Percentiles rank a stretch among this genome's conserved stretches.
Evolutionary conservation across 2,329 filamentous ascomycete genomes (phyloP).

Genomic region (Exophiala sideris): DNA sequence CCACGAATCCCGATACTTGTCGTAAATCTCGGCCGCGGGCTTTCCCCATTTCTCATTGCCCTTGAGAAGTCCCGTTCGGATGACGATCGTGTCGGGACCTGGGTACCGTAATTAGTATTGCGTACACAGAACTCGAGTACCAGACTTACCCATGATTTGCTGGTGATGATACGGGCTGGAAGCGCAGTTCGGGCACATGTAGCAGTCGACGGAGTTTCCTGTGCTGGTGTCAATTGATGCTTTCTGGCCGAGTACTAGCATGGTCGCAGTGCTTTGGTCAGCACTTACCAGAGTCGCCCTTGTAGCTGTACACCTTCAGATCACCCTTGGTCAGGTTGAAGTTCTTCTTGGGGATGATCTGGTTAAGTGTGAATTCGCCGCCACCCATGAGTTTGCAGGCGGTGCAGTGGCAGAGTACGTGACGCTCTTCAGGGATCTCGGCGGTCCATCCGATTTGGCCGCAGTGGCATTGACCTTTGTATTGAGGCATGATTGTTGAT

Average conservation of each 20-base stretch:
- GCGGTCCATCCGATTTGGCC: slow-evolving; percentile 53
- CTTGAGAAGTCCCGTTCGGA: slow-evolving; percentile 51
- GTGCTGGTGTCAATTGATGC: neutral
- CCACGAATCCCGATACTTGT: slow-evolving; percentile 52
- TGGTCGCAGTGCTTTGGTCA: too few relatives aligned
- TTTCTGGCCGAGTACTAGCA: neutral
- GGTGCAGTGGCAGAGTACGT: slow-evolving; percentile 52
- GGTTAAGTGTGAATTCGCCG: slow-evolving; percentile 52
- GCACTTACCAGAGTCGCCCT: slow-evolving; percentile 50
- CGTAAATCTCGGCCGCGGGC: slow-evolving; percentile 54
- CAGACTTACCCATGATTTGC: slow-evolving; percentile 41
- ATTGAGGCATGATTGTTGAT: slow-evolving; percentile 26
- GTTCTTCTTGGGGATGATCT: slow-evolving; percentile 49
- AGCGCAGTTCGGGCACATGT: slow-evolving; percentile 57
- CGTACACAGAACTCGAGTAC: neutral
- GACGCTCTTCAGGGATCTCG: slow-evolving; percentile 46
- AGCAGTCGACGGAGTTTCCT: slow-evolving; percentile 56
- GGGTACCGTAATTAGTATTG: neutral
- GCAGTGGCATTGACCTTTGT: slow-evolving; percentile 55
- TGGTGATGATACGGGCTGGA: slow-evolving; percentile 56
- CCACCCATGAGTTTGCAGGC: slow-evolving; percentile 55
- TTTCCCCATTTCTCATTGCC: slow-evolving; percentile 45
- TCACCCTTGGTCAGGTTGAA: slow-evolving; percentile 53
- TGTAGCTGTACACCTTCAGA: slow-evolving; percentile 53
- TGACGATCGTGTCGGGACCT: slow-evolving; percentile 47